Base-by-base conservation (phyloP, 2,329 filamentous ascomycete genomes). In the Didymellaceae sp. region DNA sequence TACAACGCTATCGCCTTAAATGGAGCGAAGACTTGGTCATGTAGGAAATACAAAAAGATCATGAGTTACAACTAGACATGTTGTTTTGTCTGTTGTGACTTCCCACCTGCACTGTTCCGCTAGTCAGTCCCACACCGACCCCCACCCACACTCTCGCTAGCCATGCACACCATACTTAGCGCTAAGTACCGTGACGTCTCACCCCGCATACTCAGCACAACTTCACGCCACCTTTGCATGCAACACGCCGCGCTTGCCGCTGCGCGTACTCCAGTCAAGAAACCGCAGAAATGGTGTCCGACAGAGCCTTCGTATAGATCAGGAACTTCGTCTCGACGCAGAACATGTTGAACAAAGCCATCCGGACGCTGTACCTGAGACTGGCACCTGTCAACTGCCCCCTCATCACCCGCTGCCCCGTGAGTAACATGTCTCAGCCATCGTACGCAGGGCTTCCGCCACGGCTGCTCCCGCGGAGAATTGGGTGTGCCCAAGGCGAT, bases 161-260 rank as follows among this genome's bases (percentile, higher is more conserved):
- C 34, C 33, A 38, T 57, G 55, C 57, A 57, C 44, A 51, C 54
- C 42, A 58, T 34, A 52, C 22, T 42, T 50, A 52, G 46, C 42
- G 50, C 32, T n/a, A 28, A 41, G 45, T 48, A 52, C 32, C 57
- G 60, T 67, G 64, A 67, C 56, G 37, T 39, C 57, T 64, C 62
- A 66, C 57, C 62, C 58, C 61, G 62, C 62, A 62, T 58, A 43
- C 26, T 35, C 35, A 38, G 33, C 8, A 21, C 44, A 25, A 37
- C 28, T 52, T 22, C 42, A 21, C 30, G 41, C 47, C 37, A 41
- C 41, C 20, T 45, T 41, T 45, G 48, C 48, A 45, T 45, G n/a
- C n/a, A 37, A n/a, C 21, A 42, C 42, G 11, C 32, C 42, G 48
- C 48, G 42, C 22, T 43, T 52, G 17, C 48, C 42, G 48, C 42